Base-by-base conservation (phyloP, 306 rosid species). In the Alnus glutinosa region DNA sequence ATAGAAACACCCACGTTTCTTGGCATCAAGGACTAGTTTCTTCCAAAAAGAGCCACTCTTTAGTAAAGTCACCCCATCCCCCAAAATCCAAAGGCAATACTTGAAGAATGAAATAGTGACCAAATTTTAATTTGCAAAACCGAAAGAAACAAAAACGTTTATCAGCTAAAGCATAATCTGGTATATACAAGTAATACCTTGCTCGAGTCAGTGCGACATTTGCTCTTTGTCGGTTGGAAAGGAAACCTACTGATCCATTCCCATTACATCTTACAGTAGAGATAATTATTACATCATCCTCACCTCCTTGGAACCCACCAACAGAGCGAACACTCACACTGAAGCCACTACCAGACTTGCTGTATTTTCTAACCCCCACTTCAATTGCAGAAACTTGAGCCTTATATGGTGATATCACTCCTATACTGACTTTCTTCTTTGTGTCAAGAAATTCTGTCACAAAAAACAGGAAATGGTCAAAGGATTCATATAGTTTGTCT, bases 301-400 rank as follows among this genome's bases (percentile, higher is more conserved):
- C 93, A 4, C 92, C 90, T 1, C 93, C 93, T 89, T 91, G 96
- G 82, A 91, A 89, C 1, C 92, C 93, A 74, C 88, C 96, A 12
- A 91, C 81, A 9, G 92, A 86, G 18, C 89, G 91, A 57, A 91
- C 90, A 63, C 77, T 83, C 6, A 87, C 81, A 44, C 79, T 75
- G 73, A 89, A 91, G 16, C 67, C 54, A 4, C 75, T 4, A 36
- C 80, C 69, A 13, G 71, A 78, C 69, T 18, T 42, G 39, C 19
- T 62, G 50, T 78, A 83, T n/a, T 68, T 47, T 75, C 77, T 72
- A 18, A 91, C 42, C 47, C 75, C 82, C 72, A 88, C 71, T 37
- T 86, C 61, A 72, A 91, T 88, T 77, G 80, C 96, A 50, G 2
- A 3, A 18, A 91, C 91, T 57, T 89, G 93, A 36, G 88, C 90